phyloP scores from a whole-genome alignment of 179 eudicot genomes.

The Camellia oleifera region DNA sequence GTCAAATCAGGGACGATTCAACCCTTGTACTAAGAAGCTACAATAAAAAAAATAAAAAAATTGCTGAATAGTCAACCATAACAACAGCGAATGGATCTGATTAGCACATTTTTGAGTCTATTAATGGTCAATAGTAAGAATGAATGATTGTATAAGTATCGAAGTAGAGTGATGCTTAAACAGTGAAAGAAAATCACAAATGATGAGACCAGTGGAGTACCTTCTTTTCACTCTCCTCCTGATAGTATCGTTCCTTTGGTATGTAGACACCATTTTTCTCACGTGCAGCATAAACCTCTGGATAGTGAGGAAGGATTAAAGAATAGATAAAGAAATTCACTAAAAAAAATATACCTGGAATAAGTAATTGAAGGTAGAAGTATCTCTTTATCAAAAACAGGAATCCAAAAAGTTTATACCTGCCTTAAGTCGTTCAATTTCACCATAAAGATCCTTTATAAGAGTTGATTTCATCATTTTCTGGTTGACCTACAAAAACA shows the following conservation, averaged over 20 bases:
- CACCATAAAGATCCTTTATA: slow-evolving; percentile 94
- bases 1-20: neutral
- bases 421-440: slow-evolving; percentile 88
- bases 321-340: neutral
- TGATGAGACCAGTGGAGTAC: slow-evolving; percentile 27
- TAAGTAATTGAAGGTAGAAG: neutral
- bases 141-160: neutral
- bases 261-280: slow-evolving; percentile 97
- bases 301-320: slow-evolving; percentile 11
- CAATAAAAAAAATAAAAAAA: neutral
- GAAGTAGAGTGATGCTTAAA: neutral
- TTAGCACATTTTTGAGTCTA: neutral
- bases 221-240: slow-evolving; percentile 92
- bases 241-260: slow-evolving; percentile 95
- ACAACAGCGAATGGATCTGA: neutral
- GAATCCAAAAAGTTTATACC: slow-evolving; percentile 31
- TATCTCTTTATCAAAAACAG: slow-evolving; percentile 7
- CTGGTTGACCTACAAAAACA: slow-evolving; percentile 67
- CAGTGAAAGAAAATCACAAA: slow-evolving; percentile 8
- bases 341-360: neutral
- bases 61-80: neutral
- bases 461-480: slow-evolving; percentile 99
- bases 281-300: slow-evolving; percentile 96
- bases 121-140: neutral
- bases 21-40: neutral